Percentiles rank a stretch among this genome's conserved stretches.
Conservation (phyloP, 2,329 filamentous ascomycete genomes). For the Penicillium vulpinum region DNA sequence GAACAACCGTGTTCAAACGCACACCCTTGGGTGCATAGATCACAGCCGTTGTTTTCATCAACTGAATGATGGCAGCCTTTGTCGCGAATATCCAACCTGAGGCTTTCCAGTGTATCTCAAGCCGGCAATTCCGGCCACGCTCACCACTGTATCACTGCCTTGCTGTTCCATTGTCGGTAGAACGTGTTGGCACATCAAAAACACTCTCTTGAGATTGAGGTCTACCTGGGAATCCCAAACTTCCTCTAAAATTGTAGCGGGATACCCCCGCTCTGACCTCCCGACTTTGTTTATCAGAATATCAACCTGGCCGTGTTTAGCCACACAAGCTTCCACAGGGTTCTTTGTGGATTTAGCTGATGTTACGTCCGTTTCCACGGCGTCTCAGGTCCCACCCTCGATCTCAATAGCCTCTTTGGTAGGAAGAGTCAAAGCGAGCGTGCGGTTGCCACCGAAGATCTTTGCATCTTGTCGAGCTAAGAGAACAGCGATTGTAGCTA, state of each 20-base stretch:
- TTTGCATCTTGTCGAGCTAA: constrained; percentile 52
- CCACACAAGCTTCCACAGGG: constrained; percentile 54
- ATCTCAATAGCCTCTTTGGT: constrained; percentile 43
- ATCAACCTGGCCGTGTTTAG: constrained; percentile 58
- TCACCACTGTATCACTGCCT: constrained; percentile 45
- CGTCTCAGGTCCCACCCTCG: constrained; percentile 36
- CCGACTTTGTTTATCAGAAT: constrained; percentile 64
- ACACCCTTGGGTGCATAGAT: constrained; percentile 43
- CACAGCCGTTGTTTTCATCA: constrained; percentile 52
- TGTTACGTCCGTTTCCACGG: constrained; percentile 55
- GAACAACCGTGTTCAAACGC: constrained; percentile 55
- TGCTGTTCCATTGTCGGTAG: constrained; percentile 29
- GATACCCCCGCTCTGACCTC: constrained; percentile 54
- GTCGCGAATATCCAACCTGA: constrained; percentile 56
- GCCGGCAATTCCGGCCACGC: constrained; percentile 54
- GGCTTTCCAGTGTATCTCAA: constrained; percentile 55
- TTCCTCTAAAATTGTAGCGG: constrained; percentile 51
- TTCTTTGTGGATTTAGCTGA: constrained; percentile 52
- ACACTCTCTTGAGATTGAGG: constrained; percentile 59
- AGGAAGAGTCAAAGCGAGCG: constrained; percentile 42
- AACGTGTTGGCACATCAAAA: constrained; percentile 50
- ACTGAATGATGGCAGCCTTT: constrained; percentile 55
- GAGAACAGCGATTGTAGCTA: constrained; percentile 51
- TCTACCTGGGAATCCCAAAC: constrained; percentile 56
- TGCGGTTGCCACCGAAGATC: constrained; percentile 55